A percentile compares a stretch with the other conserved stretches of the same genome.
These are phyloP conservation scores for Aspergillus terreus DNA, from an alignment of 2,329 filamentous ascomycete species.

Conservation along the genomic window DNA sequence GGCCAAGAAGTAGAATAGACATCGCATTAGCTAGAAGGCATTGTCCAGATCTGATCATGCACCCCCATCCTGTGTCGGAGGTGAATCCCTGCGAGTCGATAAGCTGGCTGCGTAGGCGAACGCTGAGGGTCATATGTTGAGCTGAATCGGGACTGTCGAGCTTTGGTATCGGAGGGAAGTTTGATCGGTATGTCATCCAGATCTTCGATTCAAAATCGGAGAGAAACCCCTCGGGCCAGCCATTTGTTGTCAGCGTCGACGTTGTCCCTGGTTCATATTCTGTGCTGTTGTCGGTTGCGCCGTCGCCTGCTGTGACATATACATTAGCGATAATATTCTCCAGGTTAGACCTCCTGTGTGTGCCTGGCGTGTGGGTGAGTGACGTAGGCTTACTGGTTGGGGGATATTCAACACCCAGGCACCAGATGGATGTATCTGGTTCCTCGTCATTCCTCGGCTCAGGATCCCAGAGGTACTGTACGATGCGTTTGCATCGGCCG, in stretches of 20 bases:
- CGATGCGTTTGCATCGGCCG: constrained; percentile 73
- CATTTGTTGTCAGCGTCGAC: constrained; percentile 28
- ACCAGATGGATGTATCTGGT: constrained; percentile 74
- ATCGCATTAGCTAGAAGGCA: constrained; percentile 86
- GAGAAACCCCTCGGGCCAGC: constrained; percentile 82
- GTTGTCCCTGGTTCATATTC: neutral
- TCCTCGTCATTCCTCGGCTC: constrained; percentile 74
- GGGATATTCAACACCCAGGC: constrained; percentile 62
- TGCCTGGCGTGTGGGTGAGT: neutral
- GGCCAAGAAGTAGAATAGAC: constrained; percentile 66
- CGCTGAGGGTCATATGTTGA: constrained; percentile 72
- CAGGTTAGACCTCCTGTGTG: neutral
- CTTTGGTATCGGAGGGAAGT: constrained; percentile 77
- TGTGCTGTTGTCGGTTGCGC: neutral
- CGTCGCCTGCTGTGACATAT: neutral
- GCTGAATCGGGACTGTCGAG: constrained; percentile 69
- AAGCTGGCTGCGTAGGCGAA: constrained; percentile 77
- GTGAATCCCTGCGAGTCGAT: constrained; percentile 78
- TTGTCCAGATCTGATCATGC: constrained; percentile 97
- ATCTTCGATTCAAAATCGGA: constrained; percentile 89
- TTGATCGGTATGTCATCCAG: constrained; percentile 95
- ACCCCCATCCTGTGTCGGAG: constrained; percentile 94
- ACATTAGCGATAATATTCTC: neutral
- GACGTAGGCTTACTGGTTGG: constrained; percentile 1
- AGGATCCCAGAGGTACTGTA: constrained; percentile 90